Evolutionary conservation across 257 asterid genomes (phyloP).

Genomic region (Phtheirospermum japonicum): DNA sequence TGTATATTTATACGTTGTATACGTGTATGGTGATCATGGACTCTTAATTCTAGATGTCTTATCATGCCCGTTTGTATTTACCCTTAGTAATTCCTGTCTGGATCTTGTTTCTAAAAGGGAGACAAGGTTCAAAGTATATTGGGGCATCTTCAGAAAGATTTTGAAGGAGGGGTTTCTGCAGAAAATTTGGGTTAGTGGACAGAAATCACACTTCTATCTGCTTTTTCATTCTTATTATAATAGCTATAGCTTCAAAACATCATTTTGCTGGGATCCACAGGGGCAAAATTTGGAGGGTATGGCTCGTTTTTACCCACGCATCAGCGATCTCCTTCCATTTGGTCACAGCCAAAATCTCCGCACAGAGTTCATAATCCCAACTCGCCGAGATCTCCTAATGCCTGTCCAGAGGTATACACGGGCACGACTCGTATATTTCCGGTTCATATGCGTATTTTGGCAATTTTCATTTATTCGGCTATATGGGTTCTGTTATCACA

Average conservation of each 20-base stretch:
- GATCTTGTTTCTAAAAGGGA: slow-evolving; percentile 44
- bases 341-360: slow-evolving; percentile 63
- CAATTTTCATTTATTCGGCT: slow-evolving; percentile 31
- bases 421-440: slow-evolving; percentile 23
- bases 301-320: slow-evolving; percentile 81
- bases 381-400: slow-evolving; percentile 46
- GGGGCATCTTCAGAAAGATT: slow-evolving; percentile 92
- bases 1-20: slow-evolving; percentile 1
- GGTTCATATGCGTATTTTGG: slow-evolving; percentile 25
- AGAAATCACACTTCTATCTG: slow-evolving; percentile 21
- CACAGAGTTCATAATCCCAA: slow-evolving; percentile 47
- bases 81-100: slow-evolving; percentile 21
- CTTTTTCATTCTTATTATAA: slow-evolving; percentile 23
- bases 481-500: slow-evolving; percentile 35
- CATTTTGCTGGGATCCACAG: slow-evolving; percentile 41
- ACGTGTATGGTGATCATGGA: no score
- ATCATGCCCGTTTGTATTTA: slow-evolving; percentile 11
- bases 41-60: slow-evolving; percentile 10
- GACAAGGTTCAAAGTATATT: slow-evolving; percentile 77
- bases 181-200: slow-evolving; percentile 79
- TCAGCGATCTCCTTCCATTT: slow-evolving; percentile 72
- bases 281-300: slow-evolving; percentile 88
- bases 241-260: slow-evolving; percentile 27
- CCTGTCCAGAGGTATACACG: slow-evolving; percentile 50
- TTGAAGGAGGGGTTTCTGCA: slow-evolving; percentile 82